Evolutionary conservation across 176 grass and related monocot genomes (phyloP).

Genomic region (Carex myosuroides): DNA sequence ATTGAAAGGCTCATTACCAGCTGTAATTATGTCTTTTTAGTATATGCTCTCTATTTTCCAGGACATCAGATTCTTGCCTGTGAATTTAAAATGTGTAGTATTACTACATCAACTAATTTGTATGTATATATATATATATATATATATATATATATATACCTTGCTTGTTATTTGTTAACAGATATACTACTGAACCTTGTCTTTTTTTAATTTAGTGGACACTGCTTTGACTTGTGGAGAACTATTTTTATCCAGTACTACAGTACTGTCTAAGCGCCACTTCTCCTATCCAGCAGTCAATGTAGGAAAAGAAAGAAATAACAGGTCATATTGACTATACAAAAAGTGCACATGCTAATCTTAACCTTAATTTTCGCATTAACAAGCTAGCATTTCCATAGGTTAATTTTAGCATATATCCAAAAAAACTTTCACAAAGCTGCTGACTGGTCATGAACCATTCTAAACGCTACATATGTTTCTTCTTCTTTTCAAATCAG

Average conservation of each 20-base stretch:
- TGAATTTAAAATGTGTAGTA: too few species aligned
- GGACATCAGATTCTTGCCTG: too few species aligned
- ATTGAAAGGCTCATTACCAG: too few species aligned
- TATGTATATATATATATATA: too few species aligned
- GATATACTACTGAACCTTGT: too few species aligned
- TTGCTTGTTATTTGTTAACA: too few species aligned
- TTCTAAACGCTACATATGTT: background rate
- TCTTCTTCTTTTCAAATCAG: background rate
- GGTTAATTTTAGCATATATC: constrained; percentile 15
- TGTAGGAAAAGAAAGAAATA: background rate
- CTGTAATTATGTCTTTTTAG: too few species aligned
- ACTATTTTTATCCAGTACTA: background rate
- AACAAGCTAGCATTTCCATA: background rate
- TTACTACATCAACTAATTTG: too few species aligned
- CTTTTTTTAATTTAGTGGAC: background rate
- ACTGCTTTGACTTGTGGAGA: background rate
- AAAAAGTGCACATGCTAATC: background rate
- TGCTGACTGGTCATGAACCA: constrained; percentile 11
- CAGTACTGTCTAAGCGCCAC: background rate
- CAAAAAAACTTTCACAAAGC: background rate
- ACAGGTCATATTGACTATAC: background rate
- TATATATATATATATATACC: too few species aligned
- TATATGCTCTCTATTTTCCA: too few species aligned
- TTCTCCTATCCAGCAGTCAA: background rate
- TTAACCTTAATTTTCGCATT: constrained; percentile 9